Conservation (phyloP, 23 red algal genomes). For the Gracilaria gracilis region DNA sequence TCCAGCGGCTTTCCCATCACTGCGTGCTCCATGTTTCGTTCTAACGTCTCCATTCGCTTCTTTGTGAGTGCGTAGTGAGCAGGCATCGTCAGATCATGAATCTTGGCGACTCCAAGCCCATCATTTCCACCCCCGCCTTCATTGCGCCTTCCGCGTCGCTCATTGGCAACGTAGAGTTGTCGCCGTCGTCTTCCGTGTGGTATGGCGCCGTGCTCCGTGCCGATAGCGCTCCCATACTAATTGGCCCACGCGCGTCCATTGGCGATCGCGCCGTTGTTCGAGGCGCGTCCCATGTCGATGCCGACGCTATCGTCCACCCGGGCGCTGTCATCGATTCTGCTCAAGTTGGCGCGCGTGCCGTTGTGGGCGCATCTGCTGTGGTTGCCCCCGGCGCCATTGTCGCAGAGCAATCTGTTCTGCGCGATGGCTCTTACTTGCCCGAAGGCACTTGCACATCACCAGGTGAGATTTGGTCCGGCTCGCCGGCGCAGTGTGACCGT, state of each 20-base stretch:
- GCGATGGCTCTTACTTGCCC: slow-evolving; percentile 38
- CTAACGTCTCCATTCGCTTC: not conserved
- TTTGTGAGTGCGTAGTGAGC: slow-evolving; percentile 32
- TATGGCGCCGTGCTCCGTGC: slow-evolving; percentile 96
- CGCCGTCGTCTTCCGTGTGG: slow-evolving; percentile 87
- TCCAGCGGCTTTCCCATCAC: not conserved
- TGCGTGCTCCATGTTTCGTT: not conserved
- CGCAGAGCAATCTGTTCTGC: slow-evolving; percentile 36
- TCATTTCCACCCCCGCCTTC: slow-evolving; percentile 69
- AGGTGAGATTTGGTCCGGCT: slow-evolving; percentile 69
- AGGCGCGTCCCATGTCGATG: slow-evolving; percentile 77
- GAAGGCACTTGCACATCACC: slow-evolving; percentile 55
- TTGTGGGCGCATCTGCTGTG: slow-evolving; percentile 85
- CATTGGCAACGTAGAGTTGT: slow-evolving; percentile 82
- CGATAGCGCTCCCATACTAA: slow-evolving; percentile 75
- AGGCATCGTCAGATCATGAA: slow-evolving; percentile 79
- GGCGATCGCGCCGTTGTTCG: slow-evolving; percentile 90
- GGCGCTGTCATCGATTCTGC: slow-evolving; percentile 81
- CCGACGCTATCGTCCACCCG: slow-evolving; percentile 65
- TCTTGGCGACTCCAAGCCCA: slow-evolving; percentile 47
- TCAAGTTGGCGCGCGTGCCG: slow-evolving; percentile 66
- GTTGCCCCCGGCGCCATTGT: slow-evolving; percentile 71
- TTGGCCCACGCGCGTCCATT: slow-evolving; percentile 78
- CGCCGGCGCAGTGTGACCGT: slow-evolving; percentile 71
- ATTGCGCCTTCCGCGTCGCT: slow-evolving; percentile 91